Evolutionary conservation across 345 rosid species (phyloP), one percentile per base, ranked within the genome.

Genomic region (Citrus trifoliata): DNA sequence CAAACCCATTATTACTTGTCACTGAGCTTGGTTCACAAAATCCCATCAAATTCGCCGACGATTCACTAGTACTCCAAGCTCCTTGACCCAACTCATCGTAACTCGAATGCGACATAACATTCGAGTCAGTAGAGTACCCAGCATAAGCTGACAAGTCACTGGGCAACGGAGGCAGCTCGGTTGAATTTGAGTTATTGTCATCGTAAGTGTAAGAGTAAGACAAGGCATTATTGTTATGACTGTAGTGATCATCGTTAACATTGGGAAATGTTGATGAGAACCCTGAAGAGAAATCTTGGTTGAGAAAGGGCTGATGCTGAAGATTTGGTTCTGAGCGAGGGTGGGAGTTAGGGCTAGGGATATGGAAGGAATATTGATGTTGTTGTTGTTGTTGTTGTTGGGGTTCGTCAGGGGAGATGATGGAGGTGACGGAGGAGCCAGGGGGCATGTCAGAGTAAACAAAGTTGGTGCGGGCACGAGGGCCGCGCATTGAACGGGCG

Each of bases 391-490:
- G 35, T 30, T 67, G 53, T 7, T 38, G 8, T 79, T 79, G 83
- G n/a, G 83, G 89, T 3, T 90, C 90, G 1, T 88, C 88, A 0
- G 97, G 97, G 78, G 97, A 91, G 67, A 89, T 27, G 64, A 93
- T 90, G 86, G 93, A 88, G 62, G 95, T 93, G 64, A 93, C 93
- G 6, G 94, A 89, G 28, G 95, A 89, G 62, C 90, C 93, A 3
- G 92, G 85, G 25, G 95, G 94, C 93, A 88, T 85, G 78, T 93
- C 95, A 0, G 95, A 91, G 87, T 93, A 93, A 63, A 93, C 85
- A 68, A 93, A 93, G 85, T 93, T 93, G 83, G 97, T 93, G 59
- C 97, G 90, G 27, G 95, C 92, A 0, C 85, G 87, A 6, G 90
- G 77, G 32, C 95, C 97, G 1, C 97, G 93, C 92, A 93, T 90